Base-by-base conservation (phyloP, 768 basidiomycete species). In the Rhizopogon vinicolor region DNA sequence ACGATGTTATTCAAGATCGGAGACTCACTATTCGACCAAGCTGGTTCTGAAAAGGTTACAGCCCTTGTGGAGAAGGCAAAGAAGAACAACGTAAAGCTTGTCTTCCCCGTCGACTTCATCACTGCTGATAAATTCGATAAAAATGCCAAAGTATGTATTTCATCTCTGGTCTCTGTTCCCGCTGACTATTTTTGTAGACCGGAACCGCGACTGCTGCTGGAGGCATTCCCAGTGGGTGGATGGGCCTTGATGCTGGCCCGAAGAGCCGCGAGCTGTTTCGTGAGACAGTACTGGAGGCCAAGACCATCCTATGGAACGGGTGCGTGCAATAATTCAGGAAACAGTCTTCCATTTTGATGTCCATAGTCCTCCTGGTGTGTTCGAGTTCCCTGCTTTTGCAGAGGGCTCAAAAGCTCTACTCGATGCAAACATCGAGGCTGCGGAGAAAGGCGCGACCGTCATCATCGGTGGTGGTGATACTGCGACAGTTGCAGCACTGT, bases 251-350 rank as follows among this genome's bases (percentile, higher is more conserved):
- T 73, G 89, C 81, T 45, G 96, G 96, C 55, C 84, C 82, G 14
- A 81, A 94, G 76, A 93, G 88, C 60, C 84, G 83, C 33, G 81
- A 91, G 65, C 75, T 91, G 53, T 99, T 87, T 78, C 80, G 79
- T 41, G 62, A 84, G 57, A 84, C 93, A 9, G 95, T 99, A 52
- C 69, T 89, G 52, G 84, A 89, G 65, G 78, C 93, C 51, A 97
- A 92, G 82, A 99, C 96, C 40, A 93, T 98, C 66, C 84, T 99
- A 52, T 99, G 96, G 96, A 94, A 94, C 62, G 91, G 91, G 91
- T 88, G 60, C 67, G 80, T 71, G 33, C 12, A 44, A 54, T 28
- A 7, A 51, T 41, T 41, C 29, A 44, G 19, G 18, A 7, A 41
- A 8, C 13, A 48, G 25, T 39, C 43, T 43, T 43, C 12, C 14